phyloP scores from a whole-genome alignment of 2,329 filamentous ascomycete genomes.

The Albophoma yamanashiensis region DNA sequence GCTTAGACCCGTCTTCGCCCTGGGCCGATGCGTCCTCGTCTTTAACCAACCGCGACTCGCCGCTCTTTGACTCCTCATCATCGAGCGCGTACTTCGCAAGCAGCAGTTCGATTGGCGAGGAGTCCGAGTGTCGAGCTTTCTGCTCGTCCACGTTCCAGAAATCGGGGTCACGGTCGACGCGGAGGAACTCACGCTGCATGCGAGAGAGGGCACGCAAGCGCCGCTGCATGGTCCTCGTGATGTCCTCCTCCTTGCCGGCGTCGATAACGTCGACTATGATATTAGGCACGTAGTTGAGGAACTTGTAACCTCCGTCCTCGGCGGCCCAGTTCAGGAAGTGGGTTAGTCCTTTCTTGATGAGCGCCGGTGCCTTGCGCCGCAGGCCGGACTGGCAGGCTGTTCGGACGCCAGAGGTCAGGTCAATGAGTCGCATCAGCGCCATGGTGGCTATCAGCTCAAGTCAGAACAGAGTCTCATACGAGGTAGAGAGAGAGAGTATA shows the following conservation, averaged over 20 bases:
- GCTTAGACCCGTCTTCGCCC: background rate
- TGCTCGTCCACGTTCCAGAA: slow-evolving; percentile 20
- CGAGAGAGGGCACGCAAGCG: slow-evolving; percentile 24
- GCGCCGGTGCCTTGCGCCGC: slow-evolving; percentile 16
- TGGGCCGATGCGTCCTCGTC: background rate
- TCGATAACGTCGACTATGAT: slow-evolving; percentile 26
- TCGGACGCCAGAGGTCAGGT: slow-evolving; percentile 25
- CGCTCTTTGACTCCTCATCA: slow-evolving; percentile 1
- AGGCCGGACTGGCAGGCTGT: slow-evolving; percentile 23
- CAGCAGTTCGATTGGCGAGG: background rate
- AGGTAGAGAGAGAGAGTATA: too few species aligned
- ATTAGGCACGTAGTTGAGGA: slow-evolving; percentile 25
- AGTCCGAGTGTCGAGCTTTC: background rate
- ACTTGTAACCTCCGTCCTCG: slow-evolving; percentile 25
- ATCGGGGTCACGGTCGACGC: slow-evolving; percentile 12
- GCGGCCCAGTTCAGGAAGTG: slow-evolving; percentile 28
- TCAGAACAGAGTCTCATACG: slow-evolving; percentile 5
- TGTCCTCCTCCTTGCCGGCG: slow-evolving; percentile 13
- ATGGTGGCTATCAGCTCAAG: slow-evolving; percentile 20
- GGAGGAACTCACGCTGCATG: slow-evolving; percentile 24
- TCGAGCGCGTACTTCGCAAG: slow-evolving; percentile 2
- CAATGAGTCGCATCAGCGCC: slow-evolving; percentile 26
- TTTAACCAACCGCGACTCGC: background rate
- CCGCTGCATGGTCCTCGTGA: slow-evolving; percentile 22
- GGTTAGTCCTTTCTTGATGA: slow-evolving; percentile 24